phyloP scores from a whole-genome alignment of 2,329 filamentous ascomycete genomes.

The Didymella sp. region DNA sequence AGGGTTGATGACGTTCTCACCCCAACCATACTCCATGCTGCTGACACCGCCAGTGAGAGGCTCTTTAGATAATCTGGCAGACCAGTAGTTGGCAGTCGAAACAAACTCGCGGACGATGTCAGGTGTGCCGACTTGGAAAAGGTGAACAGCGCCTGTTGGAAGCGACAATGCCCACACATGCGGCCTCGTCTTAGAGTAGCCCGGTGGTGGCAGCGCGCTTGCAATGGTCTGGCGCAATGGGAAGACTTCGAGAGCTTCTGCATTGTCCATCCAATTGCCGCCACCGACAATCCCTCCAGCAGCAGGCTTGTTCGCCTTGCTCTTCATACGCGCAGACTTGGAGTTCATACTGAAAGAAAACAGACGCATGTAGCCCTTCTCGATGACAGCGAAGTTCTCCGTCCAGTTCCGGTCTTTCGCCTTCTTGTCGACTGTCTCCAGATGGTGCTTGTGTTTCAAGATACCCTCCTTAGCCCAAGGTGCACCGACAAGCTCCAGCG shows the following conservation, averaged over 20 bases:
- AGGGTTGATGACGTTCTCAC: constrained; percentile 75
- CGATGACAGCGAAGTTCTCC: constrained; percentile 94
- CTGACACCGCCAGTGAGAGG: constrained; percentile 91
- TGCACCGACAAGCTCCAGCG: constrained; percentile 87
- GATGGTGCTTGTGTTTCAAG: constrained; percentile 93
- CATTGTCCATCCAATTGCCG: constrained; percentile 98
- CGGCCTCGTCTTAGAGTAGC: constrained; percentile 87
- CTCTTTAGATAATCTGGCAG: constrained; percentile 89
- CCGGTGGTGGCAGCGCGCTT: constrained; percentile 85
- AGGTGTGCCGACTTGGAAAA: constrained; percentile 96
- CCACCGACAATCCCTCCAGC: constrained; percentile 81
- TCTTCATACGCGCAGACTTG: constrained; percentile 76
- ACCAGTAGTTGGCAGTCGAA: constrained; percentile 96
- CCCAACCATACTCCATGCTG: constrained; percentile 98
- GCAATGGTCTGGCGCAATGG: constrained; percentile 90
- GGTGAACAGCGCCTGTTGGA: constrained; percentile 89
- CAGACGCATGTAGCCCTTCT: constrained; percentile 90
- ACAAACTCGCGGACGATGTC: constrained; percentile 97
- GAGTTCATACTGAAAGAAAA: constrained; percentile 87
- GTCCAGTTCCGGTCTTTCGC: constrained; percentile 94
- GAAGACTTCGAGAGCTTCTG: constrained; percentile 86
- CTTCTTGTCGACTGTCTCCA: constrained; percentile 88
- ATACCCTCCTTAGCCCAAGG: constrained; percentile 98
- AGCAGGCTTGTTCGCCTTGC: constrained; percentile 58
- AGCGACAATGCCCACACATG: constrained; percentile 94